Conservation (phyloP, 371 early-diverging fungal species). For the Circinella minor region DNA sequence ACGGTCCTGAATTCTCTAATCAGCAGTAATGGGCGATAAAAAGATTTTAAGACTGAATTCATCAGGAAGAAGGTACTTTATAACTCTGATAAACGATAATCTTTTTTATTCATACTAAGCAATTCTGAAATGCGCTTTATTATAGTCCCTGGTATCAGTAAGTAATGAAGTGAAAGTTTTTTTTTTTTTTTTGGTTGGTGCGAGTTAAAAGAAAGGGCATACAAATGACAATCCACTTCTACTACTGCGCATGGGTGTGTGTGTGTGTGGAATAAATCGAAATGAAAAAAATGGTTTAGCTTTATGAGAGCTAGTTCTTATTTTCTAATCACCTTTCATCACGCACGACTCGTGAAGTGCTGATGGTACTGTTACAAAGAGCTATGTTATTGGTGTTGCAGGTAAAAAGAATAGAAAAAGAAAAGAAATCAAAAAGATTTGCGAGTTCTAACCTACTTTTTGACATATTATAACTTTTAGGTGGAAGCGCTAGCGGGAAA, state of each 20-base stretch:
- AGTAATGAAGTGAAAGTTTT: constrained; percentile 14
- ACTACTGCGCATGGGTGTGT: too few species aligned
- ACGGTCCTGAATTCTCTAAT: not conserved
- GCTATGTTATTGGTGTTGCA: constrained; percentile 79
- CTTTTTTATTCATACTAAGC: not conserved
- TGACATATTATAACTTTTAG: constrained; percentile 34
- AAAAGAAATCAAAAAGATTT: not conserved
- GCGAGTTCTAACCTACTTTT: not conserved
- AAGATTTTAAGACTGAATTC: constrained; percentile 35
- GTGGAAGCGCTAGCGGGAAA: constrained; percentile 86
- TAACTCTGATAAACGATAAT: not conserved
- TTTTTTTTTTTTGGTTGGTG: too few species aligned
- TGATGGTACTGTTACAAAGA: constrained; percentile 70
- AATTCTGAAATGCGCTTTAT: too few species aligned
- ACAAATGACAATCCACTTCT: not conserved
- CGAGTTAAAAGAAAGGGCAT: not conserved
- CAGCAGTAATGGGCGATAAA: constrained; percentile 23
- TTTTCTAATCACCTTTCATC: too few species aligned
- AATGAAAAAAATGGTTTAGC: not conserved
- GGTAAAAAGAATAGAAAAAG: constrained; percentile 37
- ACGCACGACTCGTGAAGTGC: constrained; percentile 21
- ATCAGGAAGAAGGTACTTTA: constrained; percentile 44
- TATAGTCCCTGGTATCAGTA: constrained; percentile 47
- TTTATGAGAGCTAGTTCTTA: too few species aligned
- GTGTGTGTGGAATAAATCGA: not conserved